Evolutionary conservation across 768 basidiomycete genomes (phyloP).

Genomic region (Podaxis rugospora): DNA sequence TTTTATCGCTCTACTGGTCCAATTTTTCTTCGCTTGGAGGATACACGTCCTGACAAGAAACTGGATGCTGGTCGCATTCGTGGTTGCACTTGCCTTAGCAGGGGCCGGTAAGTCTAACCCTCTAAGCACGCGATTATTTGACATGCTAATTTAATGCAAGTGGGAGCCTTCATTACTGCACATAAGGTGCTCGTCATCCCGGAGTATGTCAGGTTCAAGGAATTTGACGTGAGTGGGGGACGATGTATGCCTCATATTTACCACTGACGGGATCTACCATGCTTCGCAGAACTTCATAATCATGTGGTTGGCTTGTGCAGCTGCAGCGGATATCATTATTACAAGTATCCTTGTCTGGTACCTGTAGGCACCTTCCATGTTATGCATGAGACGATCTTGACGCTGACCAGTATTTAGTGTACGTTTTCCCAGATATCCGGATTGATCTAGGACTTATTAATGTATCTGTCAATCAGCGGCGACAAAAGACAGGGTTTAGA

Average conservation of each 20-base stretch:
- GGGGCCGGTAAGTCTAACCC: conserved; percentile 17
- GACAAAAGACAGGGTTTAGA: not conserved
- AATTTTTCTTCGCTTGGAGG: conserved; percentile 42
- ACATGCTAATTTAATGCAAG: conserved; percentile 13
- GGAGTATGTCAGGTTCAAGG: conserved; percentile 23
- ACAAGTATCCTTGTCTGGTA: not conserved
- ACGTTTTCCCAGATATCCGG: not conserved
- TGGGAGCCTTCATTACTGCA: conserved; percentile 21
- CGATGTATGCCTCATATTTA: not conserved
- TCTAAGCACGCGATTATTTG: not conserved
- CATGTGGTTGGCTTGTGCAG: not conserved
- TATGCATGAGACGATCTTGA: not conserved
- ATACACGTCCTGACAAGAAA: conserved; percentile 23
- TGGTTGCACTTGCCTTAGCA: conserved; percentile 15
- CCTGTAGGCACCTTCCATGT: not conserved
- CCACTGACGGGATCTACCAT: not conserved
- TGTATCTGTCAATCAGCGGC: not conserved
- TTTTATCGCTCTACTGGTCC: conserved; percentile 38
- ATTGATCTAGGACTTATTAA: not conserved
- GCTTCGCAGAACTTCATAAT: not conserved
- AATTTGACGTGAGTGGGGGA: not conserved
- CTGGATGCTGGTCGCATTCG: conserved; percentile 13
- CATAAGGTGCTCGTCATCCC: conserved; percentile 20
- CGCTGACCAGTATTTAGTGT: not conserved
- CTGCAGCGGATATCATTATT: not conserved